phyloP scores from a whole-genome alignment of 495 filamentous ascomycete genomes.

The Penicillium pulvis region DNA sequence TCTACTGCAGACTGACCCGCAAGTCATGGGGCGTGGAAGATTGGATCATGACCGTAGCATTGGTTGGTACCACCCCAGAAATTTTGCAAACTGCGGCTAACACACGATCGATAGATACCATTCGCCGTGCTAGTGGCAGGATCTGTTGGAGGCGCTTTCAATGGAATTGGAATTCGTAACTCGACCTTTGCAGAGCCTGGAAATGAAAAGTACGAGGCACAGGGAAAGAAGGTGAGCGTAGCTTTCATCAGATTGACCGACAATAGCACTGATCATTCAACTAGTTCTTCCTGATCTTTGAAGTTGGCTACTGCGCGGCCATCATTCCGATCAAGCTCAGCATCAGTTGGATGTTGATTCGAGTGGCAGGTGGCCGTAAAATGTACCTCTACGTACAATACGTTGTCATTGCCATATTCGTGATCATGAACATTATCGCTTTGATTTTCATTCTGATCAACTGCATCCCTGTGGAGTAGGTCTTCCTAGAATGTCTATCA shows the following conservation, averaged over 20 bases:
- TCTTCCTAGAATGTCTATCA: not conserved
- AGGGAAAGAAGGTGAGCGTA: conserved; percentile 21
- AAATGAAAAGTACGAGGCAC: conserved; percentile 20
- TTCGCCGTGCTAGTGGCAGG: conserved; percentile 26
- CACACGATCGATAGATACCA: conserved; percentile 16
- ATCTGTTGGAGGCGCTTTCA: conserved; percentile 28
- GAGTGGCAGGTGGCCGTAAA: conserved; percentile 27
- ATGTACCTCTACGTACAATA: conserved; percentile 27
- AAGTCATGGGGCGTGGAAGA: conserved; percentile 28
- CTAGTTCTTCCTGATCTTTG: conserved; percentile 31
- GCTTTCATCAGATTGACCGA: not conserved
- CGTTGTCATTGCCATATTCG: conserved; percentile 19
- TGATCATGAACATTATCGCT: conserved; percentile 26
- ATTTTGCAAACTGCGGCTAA: not conserved
- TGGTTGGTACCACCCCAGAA: conserved; percentile 11
- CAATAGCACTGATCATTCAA: not conserved
- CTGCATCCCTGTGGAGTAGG: conserved; percentile 28
- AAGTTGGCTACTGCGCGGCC: conserved; percentile 30
- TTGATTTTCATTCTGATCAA: conserved; percentile 30
- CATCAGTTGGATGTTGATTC: conserved; percentile 33
- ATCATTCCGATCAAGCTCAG: conserved; percentile 35
- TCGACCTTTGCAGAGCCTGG: conserved; percentile 14
- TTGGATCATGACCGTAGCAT: conserved; percentile 30
- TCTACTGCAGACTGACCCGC: conserved; percentile 21
- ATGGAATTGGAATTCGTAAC: conserved; percentile 25